Conservation (phyloP, 2,329 filamentous ascomycete species). For the Aspergillus unguis region DNA sequence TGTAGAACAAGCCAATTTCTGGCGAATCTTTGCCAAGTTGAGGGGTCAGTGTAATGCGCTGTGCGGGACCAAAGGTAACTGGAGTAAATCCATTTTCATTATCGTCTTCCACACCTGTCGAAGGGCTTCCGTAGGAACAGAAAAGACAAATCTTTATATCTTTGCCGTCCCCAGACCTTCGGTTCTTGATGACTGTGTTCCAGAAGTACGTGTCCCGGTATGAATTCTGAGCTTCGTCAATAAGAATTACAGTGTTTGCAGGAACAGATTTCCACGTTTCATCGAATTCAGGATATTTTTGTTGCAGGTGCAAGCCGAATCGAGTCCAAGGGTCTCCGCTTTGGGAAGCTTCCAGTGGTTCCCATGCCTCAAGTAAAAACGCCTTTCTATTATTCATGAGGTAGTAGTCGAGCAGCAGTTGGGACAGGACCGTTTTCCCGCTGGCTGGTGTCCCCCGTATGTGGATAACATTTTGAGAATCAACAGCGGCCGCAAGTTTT, state of each 20-base stretch:
- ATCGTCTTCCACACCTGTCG: constrained; percentile 8
- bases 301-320: constrained; percentile 1
- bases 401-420: constrained; percentile 5
- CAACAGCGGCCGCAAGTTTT: constrained; percentile 7
- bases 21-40: constrained; percentile 6
- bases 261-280: background rate
- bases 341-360: background rate
- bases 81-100: constrained; percentile 1
- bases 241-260: constrained; percentile 12
- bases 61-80: constrained; percentile 8
- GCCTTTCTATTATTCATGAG: background rate
- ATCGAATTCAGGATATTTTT: constrained; percentile 1
- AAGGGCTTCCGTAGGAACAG: constrained; percentile 18
- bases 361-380: constrained; percentile 9
- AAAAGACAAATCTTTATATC: constrained; percentile 18
- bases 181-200: constrained; percentile 14
- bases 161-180: background rate
- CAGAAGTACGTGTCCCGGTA: constrained; percentile 10
- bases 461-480: constrained; percentile 9
- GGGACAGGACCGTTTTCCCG: constrained; percentile 12
- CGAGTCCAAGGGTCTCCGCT: background rate
- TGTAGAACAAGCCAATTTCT: constrained; percentile 13
- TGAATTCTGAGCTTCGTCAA: constrained; percentile 16
- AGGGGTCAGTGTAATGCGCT: constrained; percentile 12
- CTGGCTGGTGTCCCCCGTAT: constrained; percentile 14